Conservation (phyloP, 108 stramenopile genomes). For the Cyclotella cryptica region DNA sequence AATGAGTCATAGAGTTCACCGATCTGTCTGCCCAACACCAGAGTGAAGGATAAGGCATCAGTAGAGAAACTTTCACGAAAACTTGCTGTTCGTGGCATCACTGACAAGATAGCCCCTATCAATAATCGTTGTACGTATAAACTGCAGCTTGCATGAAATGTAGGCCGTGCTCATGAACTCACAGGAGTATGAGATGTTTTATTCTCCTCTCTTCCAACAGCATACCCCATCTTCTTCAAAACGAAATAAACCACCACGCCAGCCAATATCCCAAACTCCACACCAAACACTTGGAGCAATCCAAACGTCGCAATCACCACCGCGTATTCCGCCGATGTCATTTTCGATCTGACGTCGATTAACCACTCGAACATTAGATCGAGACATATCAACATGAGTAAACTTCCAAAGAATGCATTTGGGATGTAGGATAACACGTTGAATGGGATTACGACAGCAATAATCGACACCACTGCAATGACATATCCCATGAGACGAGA, state of each 20-base stretch:
- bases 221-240: conserved; percentile 52
- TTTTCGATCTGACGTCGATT: conserved; percentile 81
- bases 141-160: too few species aligned
- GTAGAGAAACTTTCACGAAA: too few species aligned
- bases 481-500: conserved; percentile 81
- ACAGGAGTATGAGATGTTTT: background rate
- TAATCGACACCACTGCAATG: conserved; percentile 65
- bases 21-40: too few species aligned
- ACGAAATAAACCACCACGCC: conserved; percentile 71
- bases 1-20: too few species aligned
- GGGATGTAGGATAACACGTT: conserved; percentile 89
- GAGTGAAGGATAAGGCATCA: too few species aligned
- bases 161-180: background rate
- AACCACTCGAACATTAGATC: conserved; percentile 98
- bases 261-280: conserved; percentile 87
- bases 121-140: too few species aligned
- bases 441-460: conserved; percentile 78
- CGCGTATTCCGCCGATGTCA: conserved; percentile 79
- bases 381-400: conserved; percentile 90
- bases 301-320: conserved; percentile 86
- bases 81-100: too few species aligned
- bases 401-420: conserved; percentile 93
- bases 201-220: conserved; percentile 28
- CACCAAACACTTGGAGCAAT: conserved; percentile 81
- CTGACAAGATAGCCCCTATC: too few species aligned